Evolutionary conservation across 1,284 basidiomycete genomes (phyloP).

Genomic region (Trichosporon sp.): DNA sequence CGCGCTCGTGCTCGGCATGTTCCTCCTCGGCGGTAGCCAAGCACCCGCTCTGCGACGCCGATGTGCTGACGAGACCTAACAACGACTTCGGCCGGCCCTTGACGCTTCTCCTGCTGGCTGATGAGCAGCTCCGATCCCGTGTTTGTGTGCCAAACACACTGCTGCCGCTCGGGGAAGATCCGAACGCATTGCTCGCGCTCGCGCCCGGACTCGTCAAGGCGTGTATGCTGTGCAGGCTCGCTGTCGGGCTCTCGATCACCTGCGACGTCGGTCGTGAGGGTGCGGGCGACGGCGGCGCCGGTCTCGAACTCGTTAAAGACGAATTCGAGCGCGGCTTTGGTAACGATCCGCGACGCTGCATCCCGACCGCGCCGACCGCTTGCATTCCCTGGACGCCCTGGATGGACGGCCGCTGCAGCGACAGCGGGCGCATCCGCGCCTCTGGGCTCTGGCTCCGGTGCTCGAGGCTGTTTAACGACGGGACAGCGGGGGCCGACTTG

Average conservation of each 20-base stretch:
- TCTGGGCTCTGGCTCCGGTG: neutral
- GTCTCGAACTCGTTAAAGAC: conserved; percentile 29
- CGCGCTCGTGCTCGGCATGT: neutral
- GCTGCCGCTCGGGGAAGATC: neutral
- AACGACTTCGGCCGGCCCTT: neutral
- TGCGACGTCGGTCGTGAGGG: conserved; percentile 31
- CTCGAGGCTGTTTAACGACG: neutral
- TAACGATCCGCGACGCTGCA: neutral
- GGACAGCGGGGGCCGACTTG: neutral
- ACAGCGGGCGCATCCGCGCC: neutral
- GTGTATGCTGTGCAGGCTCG: conserved; percentile 4
- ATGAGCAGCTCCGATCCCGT: neutral
- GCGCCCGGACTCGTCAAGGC: neutral
- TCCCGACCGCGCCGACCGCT: neutral
- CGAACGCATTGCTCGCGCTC: neutral
- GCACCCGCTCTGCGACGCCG: neutral
- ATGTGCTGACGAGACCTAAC: neutral
- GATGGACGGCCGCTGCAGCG: neutral
- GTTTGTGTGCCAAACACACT: neutral
- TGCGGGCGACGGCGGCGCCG: conserved; percentile 38
- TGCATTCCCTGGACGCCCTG: neutral
- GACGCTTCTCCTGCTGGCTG: neutral
- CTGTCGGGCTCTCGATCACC: conserved; percentile 12
- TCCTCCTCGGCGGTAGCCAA: neutral
- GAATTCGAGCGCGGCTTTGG: conserved; percentile 25